Evolutionary conservation across 805 yeast species (phyloP).

Genomic region (Lipomyces kockii): DNA sequence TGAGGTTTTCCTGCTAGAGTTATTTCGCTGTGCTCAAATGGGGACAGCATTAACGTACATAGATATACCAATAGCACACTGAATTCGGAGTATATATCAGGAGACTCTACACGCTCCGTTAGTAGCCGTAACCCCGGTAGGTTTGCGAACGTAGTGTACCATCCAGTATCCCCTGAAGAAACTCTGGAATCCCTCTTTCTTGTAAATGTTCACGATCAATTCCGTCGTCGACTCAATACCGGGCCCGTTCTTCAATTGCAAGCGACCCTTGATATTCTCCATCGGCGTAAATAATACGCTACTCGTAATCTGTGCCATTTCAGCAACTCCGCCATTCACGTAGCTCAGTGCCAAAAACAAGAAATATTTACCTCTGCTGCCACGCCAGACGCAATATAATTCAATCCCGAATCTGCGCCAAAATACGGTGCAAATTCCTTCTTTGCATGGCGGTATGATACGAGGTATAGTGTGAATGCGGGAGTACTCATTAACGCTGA

Average conservation of each 20-base stretch:
- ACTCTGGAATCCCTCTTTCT: slow-evolving; percentile 74
- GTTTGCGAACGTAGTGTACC: slow-evolving; percentile 35
- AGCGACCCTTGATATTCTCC: slow-evolving; percentile 53
- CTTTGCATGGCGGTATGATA: slow-evolving; percentile 49
- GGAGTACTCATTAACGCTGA: slow-evolving; percentile 49
- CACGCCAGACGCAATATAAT: slow-evolving; percentile 23
- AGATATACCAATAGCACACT: slow-evolving; percentile 30
- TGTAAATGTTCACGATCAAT: slow-evolving; percentile 49
- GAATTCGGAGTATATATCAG: slow-evolving; percentile 31
- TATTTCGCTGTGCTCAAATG: background rate
- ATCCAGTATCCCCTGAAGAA: slow-evolving; percentile 72
- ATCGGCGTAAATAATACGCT: slow-evolving; percentile 52
- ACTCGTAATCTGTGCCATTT: slow-evolving; percentile 41
- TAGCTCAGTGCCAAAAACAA: too few species aligned
- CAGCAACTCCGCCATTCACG: background rate
- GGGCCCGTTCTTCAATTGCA: slow-evolving; percentile 45
- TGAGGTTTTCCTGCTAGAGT: slow-evolving; percentile 2
- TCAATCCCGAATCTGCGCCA: slow-evolving; percentile 24
- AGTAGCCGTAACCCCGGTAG: background rate
- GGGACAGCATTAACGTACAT: slow-evolving; percentile 9
- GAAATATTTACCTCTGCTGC: slow-evolving; percentile 20
- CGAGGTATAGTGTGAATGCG: slow-evolving; percentile 49
- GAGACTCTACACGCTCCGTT: slow-evolving; percentile 13
- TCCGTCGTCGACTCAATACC: slow-evolving; percentile 27
- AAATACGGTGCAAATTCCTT: slow-evolving; percentile 36